A percentile compares a stretch with the other conserved stretches of the same genome.
Evolutionary conservation across 345 rosid species (phyloP).

Genomic region (Salix brachista): DNA sequence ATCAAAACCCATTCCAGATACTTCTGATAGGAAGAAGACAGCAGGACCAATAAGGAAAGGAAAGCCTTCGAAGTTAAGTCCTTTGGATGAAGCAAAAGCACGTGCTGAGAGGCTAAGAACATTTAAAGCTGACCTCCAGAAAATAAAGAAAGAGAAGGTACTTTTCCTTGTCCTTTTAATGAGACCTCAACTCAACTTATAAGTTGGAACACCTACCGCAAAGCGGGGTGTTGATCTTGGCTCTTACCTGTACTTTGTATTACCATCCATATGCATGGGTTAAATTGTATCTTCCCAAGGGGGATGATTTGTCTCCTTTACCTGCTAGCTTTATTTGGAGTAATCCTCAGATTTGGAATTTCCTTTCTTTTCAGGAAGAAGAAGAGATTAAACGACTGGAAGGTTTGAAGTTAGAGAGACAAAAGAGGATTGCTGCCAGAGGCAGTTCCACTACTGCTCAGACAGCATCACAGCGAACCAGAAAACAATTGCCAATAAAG

Average conservation of each 20-base stretch:
- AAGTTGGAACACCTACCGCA: neutral
- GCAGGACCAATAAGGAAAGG: constrained; percentile 76
- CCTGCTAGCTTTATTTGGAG: neutral
- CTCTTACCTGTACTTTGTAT: neutral
- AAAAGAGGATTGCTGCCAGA: constrained; percentile 82
- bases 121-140: constrained; percentile 92
- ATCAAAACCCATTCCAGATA: constrained; percentile 44
- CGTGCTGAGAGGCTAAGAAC: constrained; percentile 91
- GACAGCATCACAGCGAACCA: constrained; percentile 44
- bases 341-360: neutral
- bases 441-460: constrained; percentile 46
- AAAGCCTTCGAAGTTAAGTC: constrained; percentile 73
- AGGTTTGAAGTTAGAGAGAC: constrained; percentile 73
- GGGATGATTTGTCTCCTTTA: neutral
- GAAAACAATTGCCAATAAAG: constrained; percentile 52
- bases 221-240: neutral
- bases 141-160: constrained; percentile 93
- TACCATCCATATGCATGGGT: neutral
- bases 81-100: constrained; percentile 86
- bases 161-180: constrained; percentile 1
- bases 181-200: neutral
- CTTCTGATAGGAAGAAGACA: constrained; percentile 57
- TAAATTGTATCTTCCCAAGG: neutral
- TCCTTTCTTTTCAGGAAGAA: constrained; percentile 52
- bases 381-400: constrained; percentile 71